Base-by-base conservation (phyloP, 768 basidiomycete genomes). In the Boletellus emodensis region DNA sequence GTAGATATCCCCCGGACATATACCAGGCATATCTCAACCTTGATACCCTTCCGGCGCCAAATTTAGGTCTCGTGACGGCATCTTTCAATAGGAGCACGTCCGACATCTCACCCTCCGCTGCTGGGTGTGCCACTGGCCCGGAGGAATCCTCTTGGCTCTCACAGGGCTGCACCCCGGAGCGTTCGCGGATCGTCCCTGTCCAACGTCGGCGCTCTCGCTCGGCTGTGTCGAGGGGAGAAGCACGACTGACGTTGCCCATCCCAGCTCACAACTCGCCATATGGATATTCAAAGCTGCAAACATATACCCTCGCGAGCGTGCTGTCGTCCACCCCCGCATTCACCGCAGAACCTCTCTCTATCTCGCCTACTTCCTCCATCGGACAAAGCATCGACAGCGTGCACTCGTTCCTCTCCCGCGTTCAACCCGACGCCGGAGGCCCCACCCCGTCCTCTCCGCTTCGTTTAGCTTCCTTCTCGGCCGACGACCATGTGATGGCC, bases 141-240 rank as follows among this genome's bases (percentile, higher is more conserved):
- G 20, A 61, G 17, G 59, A 52, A 9, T 43, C 49, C n/a, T 40
- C 42, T 40, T 56, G 51, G 52, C 43, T 33, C 20, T 44, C 56
- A 6, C 50, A 49, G 24, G 53, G 51, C 35, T 24, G 22, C 45
- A 37, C 40, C 36, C 46, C 47, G 3, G 57, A 60, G 20, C 17
- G 47, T 43, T 32, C 54, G 15, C 59, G 52, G 22, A 38, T 38
- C n/a, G 11, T 57, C 32, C 55, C 64, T 28, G 56, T 70, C 15
- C 66, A 69, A 40, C 66, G 67, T 47, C 54, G 68, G 48, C 67
- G 67, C 40, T 68, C 67, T 12, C 67, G 63, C 36, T 68, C 67
- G 34, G 67, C 67, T 39, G 59, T 68, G 33, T 70, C 64, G 26
- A 62, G 64, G 18, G 65, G 56, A 49, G 68, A 67, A 61, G 66